Conservation (phyloP, 2,329 filamentous ascomycete genomes). For the Massarina eburnea region DNA sequence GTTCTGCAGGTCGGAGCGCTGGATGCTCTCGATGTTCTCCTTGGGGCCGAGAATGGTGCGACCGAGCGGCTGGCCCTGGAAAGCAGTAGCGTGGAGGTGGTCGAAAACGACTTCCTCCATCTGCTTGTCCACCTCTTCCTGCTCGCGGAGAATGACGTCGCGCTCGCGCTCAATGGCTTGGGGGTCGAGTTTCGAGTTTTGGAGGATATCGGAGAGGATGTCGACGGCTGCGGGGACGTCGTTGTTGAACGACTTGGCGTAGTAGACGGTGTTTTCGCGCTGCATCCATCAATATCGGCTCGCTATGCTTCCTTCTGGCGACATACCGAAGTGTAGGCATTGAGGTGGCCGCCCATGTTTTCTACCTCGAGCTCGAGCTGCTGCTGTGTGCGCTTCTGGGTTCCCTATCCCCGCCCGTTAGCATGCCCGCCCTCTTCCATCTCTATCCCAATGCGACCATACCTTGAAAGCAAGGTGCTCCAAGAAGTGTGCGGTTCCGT, state of each 20-base stretch:
- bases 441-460: constrained; percentile 22
- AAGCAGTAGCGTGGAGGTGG: constrained; percentile 97
- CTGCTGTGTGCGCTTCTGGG: constrained; percentile 89
- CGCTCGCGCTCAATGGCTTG: constrained; percentile 94
- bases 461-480: constrained; percentile 99
- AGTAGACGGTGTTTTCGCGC: constrained; percentile 99
- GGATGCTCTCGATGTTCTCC: constrained; percentile 97
- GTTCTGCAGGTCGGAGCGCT: constrained; percentile 82
- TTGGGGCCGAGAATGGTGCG: constrained; percentile 97
- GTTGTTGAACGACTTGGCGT: constrained; percentile 98
- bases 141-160: constrained; percentile 97
- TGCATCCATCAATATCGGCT: constrained; percentile 44
- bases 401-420: constrained; percentile 64
- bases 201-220: constrained; percentile 97
- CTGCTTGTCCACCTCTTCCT: constrained; percentile 99
- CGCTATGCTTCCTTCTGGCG: constrained; percentile 9
- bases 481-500: constrained; percentile 98
- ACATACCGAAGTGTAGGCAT: constrained; percentile 97
- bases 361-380: constrained; percentile 99
- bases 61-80: constrained; percentile 92
- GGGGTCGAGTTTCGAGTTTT: constrained; percentile 97
- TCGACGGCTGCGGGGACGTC: constrained; percentile 96
- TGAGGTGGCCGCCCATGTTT: constrained; percentile 99
- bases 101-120: constrained; percentile 99
- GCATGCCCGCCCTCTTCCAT: constrained; percentile 15